Evolutionary conservation across 306 rosid genomes (phyloP).

Genomic region (Castanea mollissima): DNA sequence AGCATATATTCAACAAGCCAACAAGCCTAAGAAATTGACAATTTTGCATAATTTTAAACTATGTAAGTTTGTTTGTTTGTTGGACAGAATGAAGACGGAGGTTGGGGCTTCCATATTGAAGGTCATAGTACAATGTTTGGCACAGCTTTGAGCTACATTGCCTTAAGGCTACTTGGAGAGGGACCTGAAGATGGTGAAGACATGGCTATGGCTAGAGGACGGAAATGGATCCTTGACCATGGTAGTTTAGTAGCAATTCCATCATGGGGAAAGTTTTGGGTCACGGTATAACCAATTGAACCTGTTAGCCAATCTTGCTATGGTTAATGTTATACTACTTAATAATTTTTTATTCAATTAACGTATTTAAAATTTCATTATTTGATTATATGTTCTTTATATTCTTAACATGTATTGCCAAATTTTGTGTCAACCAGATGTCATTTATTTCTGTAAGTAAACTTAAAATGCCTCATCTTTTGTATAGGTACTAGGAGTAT

Average conservation of each 20-base stretch:
- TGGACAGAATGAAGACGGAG: constrained; percentile 66
- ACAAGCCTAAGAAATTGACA: too few relatives aligned
- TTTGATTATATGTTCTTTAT: too few relatives aligned
- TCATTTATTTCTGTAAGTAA: background rate
- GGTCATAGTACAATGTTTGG: constrained; percentile 77
- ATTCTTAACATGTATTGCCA: too few relatives aligned
- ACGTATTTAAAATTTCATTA: too few relatives aligned
- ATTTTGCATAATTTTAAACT: too few relatives aligned
- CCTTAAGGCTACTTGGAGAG: constrained; percentile 70
- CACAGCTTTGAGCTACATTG: constrained; percentile 51
- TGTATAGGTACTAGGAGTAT: constrained; percentile 52
- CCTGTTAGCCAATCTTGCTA: too few relatives aligned
- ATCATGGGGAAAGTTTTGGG: constrained; percentile 82
- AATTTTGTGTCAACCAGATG: too few relatives aligned
- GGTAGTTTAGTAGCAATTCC: constrained; percentile 60
- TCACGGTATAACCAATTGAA: constrained; percentile 31
- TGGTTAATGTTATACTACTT: too few relatives aligned
- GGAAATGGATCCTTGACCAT: constrained; percentile 63
- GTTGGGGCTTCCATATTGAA: constrained; percentile 75
- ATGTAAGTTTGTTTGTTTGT: background rate
- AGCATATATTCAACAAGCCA: too few relatives aligned
- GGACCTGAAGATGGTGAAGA: constrained; percentile 29
- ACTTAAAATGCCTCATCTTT: background rate
- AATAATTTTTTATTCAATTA: too few relatives aligned
- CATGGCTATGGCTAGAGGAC: constrained; percentile 37